Evolutionary conservation across 2,329 filamentous ascomycete genomes (phyloP).

Genomic region (Trichoderma polysporum): DNA sequence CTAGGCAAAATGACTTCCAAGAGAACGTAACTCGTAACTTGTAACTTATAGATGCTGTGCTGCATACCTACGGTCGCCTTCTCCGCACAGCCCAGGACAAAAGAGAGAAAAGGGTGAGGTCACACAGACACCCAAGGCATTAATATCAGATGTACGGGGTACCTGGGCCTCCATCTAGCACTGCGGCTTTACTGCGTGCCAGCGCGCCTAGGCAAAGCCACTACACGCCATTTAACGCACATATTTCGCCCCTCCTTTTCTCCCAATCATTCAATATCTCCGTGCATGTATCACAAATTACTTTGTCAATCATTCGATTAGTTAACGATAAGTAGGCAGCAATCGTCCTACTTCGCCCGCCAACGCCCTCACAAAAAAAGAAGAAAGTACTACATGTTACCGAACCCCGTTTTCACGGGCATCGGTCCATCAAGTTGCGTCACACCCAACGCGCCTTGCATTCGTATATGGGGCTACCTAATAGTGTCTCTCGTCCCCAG

Average conservation of each 20-base stretch:
- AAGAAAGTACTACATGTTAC: not conserved
- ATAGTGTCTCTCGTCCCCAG: not conserved
- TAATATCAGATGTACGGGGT: not conserved
- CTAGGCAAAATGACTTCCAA: not conserved
- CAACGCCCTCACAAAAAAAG: not conserved
- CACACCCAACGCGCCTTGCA: not conserved
- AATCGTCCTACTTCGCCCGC: not conserved
- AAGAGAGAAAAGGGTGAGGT: not conserved
- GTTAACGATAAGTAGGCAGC: not conserved
- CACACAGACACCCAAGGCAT: no score
- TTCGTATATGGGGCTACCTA: not conserved
- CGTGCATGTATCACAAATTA: not conserved
- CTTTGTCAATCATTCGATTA: not conserved
- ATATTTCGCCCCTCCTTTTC: not conserved
- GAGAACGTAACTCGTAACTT: not conserved
- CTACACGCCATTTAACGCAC: not conserved
- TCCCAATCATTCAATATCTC: not conserved
- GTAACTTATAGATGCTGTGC: no score
- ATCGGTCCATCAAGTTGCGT: not conserved
- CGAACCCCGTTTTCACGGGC: not conserved
- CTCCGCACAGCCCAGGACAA: not conserved
- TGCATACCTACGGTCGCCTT: no score
- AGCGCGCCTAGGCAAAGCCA: not conserved
- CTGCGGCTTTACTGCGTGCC: not conserved
- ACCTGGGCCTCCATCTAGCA: not conserved